Evolutionary conservation across 305 asterid genomes (phyloP), one percentile per base, ranked within the genome.

Genomic region (Petunia hybrid): DNA sequence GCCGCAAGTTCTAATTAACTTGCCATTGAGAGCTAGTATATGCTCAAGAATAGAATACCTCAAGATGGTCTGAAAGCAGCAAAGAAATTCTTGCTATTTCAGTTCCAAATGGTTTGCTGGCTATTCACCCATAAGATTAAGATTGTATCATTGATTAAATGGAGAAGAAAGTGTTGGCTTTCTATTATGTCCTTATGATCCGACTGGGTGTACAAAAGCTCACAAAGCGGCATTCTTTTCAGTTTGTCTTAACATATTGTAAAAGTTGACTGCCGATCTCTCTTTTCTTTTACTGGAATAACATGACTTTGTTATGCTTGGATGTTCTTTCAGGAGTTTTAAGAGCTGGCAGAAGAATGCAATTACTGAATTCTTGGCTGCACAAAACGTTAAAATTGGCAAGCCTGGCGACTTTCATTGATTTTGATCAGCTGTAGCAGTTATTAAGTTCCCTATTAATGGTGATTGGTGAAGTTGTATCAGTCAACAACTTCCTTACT

Each of bases 341-440:
- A 95, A 94, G 89, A 59, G 98, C 77, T 94, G 98, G 98, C 99
- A 95, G 81, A 95, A 91, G 95, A 94, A 86, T 80, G 97, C 97
- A 5, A 90, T 95, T 6, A 81, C 80, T 13, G 97, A 89, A 42
- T 95, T 84, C 76, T 79, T 92, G 40, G 88, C 84, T 12, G 84
- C 88, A 82, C 88, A 91, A 85, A 76, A 84, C 86, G 89, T 95
- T 56, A 91, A 85, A 88, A 87, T 89, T n/a, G 99, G 99, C 75
- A 95, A 90, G 90, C 95, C 97, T 3, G 91, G 91, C 41, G 98
- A 95, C 81, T 95, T 95, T 83, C 46, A 80, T 84, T 91, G 86
- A 93, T 82, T 73, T 22, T 10, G 51, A 56, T 22, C 8, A 69
- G 6, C 0, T 31, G 16, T 12, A 35, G 78, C 45, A 48, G 36